Evolutionary conservation across 257 asterid genomes (phyloP), one percentile per base, ranked within the genome.

Genomic region (Nicotiana knightiana): DNA sequence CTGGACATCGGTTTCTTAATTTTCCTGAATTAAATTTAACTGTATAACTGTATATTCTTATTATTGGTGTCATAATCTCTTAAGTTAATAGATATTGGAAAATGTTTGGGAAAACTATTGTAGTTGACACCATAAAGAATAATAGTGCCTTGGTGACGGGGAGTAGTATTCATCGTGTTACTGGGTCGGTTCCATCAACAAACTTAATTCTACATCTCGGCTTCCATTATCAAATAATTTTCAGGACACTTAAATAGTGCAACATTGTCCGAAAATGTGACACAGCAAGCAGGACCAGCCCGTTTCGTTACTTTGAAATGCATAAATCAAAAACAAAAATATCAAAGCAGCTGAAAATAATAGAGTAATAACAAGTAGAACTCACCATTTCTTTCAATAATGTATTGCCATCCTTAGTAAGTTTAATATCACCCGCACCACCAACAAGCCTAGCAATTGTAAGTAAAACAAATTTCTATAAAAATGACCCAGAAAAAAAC

Each of bases 371-470:
- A 46, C 2, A 35, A 81, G 10, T 9, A 7, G 63, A 82, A 84
- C 97, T 63, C 75, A 96, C 99, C 99, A 96, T 96, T 86, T 96
- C 99, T 83, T 94, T 96, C 77, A 96, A 81, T 62, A 96, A 88
- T 11, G 98, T 94, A 90, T 96, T 96, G 4, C 99, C 99, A 82
- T 96, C 99, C 91, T 96, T 96, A 35, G 99, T 96, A 63, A 96
- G 99, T 82, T 96, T 96, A 85, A 96, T 96, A 79, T 96, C 99
- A 64, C 99, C 99, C 30, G 99, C 93, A 80, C 99, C 99, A 73
- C 99, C 99, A 84, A 96, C 99, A 85, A 96, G 99, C 98, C 99
- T 96, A 86, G 15, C 67, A 83, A 76, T 2, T 63, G 32, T 66
- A 79, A 70, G 18, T 77, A 30, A 43, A 17, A 65, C 61, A 57